Base-by-base conservation (phyloP, 1,284 basidiomycete genomes). In the Porodaedalea pini region DNA sequence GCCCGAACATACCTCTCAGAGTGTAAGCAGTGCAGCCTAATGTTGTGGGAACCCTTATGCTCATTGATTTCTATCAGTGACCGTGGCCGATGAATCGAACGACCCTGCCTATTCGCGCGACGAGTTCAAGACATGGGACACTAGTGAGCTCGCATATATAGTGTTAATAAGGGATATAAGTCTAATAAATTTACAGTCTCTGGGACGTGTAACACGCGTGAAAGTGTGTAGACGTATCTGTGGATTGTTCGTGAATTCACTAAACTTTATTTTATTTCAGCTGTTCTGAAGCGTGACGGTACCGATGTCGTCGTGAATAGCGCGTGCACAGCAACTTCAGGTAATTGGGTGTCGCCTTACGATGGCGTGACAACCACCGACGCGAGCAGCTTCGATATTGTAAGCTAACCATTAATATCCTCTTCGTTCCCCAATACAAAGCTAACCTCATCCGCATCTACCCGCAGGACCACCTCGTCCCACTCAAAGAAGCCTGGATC, bases 401-500 rank as follows among this genome's bases (percentile, higher is more conserved):
- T 79, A 57, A 61, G 74, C 47, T 32, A 47, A 25, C 21, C 32
- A n/a, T n/a, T n/a, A n/a, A n/a, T n/a, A n/a, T n/a, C n/a, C n/a
- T n/a, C n/a, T n/a, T n/a, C n/a, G n/a, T n/a, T n/a, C n/a, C n/a
- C n/a, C n/a, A n/a, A n/a, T n/a, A n/a, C n/a, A n/a, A n/a, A n/a
- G n/a, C 47, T 32, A 47, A 25, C 21, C 32, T 56, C n/a, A 37
- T 11, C 8, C 17, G 23, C 4, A 36, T 50, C 17, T 6, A n/a
- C 34, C 40, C 48, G n/a, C 44, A 80, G 78, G 79, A 80, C 62
- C 79, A 80, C 59, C 32, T 81, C 21, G 75, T 81, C 4, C 79
- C 80, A 5, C 65, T 81, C 54, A 81, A 79, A 62, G 79, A 80
- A 69, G 78, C 79, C 0, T 81, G 79, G 80, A 65, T 80, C 0